These are phyloP conservation scores for Poa pratensis DNA, from an alignment of 176 grass and related monocot genomes.

Conservation along the genomic window DNA sequence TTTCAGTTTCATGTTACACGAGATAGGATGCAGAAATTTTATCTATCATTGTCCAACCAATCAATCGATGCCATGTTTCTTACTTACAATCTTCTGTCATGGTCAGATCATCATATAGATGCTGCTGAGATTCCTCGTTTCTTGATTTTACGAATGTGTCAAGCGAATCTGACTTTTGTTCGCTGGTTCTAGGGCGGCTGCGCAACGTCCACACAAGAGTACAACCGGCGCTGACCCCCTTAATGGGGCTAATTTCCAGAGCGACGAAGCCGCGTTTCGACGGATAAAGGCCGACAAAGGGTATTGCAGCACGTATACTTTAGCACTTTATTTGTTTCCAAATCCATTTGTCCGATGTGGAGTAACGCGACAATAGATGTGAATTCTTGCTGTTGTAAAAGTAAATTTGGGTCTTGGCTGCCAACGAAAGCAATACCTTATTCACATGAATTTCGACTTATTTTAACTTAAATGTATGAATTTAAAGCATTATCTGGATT, in stretches of 20 bases:
- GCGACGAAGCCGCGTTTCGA: constrained; percentile 30
- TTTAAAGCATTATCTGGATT: not conserved
- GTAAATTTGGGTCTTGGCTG: constrained; percentile 12
- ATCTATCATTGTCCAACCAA: too few species aligned
- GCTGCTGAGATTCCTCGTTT: not conserved
- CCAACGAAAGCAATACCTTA: not conserved
- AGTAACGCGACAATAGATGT: not conserved
- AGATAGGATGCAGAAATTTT: too few species aligned
- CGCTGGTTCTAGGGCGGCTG: constrained; percentile 17
- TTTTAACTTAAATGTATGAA: not conserved
- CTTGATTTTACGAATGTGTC: not conserved
- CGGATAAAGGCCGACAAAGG: constrained; percentile 34
- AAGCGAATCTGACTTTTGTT: constrained; percentile 4
- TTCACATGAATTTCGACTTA: not conserved
- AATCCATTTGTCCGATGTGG: not conserved
- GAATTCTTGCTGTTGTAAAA: not conserved
- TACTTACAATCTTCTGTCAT: not conserved
- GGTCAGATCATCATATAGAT: not conserved
- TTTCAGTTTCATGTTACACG: too few species aligned
- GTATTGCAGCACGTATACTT: constrained; percentile 34
- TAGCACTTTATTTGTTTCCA: not conserved
- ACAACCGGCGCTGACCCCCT: constrained; percentile 32
- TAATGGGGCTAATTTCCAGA: constrained; percentile 32
- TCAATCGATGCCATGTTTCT: too few species aligned
- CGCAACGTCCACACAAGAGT: constrained; percentile 31